A percentile compares a stretch with the other conserved stretches of the same genome.
phyloP scores from a whole-genome alignment of 225 moss, liverwort and hornwort genomes.

The Pseudoscleropodium purum region DNA sequence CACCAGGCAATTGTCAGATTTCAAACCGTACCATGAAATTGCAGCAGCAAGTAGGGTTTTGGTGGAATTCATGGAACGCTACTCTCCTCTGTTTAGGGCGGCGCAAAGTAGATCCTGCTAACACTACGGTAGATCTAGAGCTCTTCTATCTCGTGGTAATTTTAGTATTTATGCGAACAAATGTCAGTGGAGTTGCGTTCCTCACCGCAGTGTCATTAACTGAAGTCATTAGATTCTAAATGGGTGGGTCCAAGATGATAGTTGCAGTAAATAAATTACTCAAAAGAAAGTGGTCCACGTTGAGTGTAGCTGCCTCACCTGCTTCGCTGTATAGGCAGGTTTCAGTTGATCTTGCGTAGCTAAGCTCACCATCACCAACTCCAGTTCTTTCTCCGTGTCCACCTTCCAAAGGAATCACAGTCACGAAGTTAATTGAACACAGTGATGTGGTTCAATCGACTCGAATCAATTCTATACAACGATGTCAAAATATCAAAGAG shows the following conservation, averaged over 20 bases:
- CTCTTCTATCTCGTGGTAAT: not conserved
- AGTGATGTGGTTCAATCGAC: not conserved
- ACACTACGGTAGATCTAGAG: not conserved
- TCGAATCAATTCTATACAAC: not conserved
- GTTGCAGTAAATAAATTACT: not conserved
- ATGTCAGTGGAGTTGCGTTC: not conserved
- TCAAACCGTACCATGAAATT: not conserved
- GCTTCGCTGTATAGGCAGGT: constrained; percentile 17
- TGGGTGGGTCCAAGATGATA: not conserved
- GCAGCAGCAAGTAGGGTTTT: not conserved
- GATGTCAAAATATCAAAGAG: not conserved
- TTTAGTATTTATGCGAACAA: not conserved
- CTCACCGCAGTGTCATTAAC: not conserved
- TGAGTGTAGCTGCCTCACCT: constrained; percentile 4
- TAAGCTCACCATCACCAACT: constrained; percentile 31
- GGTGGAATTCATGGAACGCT: not conserved
- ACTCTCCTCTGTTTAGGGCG: not conserved
- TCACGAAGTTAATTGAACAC: not conserved
- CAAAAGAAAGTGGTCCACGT: not conserved
- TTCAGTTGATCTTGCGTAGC: constrained; percentile 2
- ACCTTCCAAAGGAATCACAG: not conserved
- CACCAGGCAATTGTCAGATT: not conserved
- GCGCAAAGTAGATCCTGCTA: not conserved
- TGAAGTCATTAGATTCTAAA: not conserved
- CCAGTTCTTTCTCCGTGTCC: constrained; percentile 19